Evolutionary conservation across 1,284 basidiomycete genomes (phyloP).

Genomic region (Melampsora americana): DNA sequence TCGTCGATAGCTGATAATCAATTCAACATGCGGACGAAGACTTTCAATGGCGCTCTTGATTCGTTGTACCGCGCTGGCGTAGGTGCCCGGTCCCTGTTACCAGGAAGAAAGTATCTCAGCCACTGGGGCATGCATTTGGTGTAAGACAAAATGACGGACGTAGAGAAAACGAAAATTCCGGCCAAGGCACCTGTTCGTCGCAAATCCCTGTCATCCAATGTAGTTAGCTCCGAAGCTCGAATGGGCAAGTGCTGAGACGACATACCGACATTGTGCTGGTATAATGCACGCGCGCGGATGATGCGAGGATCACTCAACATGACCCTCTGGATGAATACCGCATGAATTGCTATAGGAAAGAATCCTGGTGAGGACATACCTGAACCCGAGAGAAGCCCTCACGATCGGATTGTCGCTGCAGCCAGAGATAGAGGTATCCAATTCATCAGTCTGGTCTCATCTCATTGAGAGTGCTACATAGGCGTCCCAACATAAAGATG

Average conservation of each 20-base stretch:
- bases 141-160: too few species aligned
- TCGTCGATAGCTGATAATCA: constrained; percentile 49
- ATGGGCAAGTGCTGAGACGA: constrained; percentile 27
- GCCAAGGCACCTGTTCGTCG: constrained; percentile 48
- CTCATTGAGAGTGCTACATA: too few species aligned
- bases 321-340: neutral
- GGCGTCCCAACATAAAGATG: neutral
- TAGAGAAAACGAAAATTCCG: constrained; percentile 47
- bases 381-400: neutral
- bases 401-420: constrained; percentile 8
- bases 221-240: neutral
- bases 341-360: neutral
- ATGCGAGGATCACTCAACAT: too few species aligned
- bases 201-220: constrained; percentile 46
- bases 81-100: constrained; percentile 1
- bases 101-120: too few species aligned
- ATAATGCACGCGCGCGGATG: neutral
- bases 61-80: neutral
- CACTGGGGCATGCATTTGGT: neutral
- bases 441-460: too few species aligned
- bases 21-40: constrained; percentile 23
- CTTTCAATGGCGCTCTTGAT: neutral
- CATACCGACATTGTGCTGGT: neutral
- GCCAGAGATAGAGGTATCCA: too few species aligned
- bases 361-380: neutral